A percentile compares a stretch with the other conserved stretches of the same genome.
Evolutionary conservation across 1,284 basidiomycete genomes (phyloP).

Genomic region (Marasmius fiardii): DNA sequence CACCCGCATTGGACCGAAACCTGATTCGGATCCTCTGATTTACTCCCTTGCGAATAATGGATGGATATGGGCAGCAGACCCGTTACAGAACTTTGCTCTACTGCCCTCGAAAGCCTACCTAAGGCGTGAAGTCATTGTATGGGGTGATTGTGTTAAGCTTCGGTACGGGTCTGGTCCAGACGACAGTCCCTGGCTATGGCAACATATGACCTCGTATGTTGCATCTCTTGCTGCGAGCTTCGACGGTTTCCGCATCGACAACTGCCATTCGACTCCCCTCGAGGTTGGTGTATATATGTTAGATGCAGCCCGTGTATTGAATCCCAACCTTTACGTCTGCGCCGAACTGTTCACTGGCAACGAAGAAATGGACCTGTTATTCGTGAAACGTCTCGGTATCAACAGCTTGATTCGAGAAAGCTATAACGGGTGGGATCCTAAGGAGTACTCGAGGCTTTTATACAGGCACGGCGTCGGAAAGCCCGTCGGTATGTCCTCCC

Average conservation of each 20-base stretch:
- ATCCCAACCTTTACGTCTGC: constrained; percentile 92
- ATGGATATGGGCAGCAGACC: constrained; percentile 98
- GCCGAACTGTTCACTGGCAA: constrained; percentile 97
- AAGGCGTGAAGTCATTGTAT: constrained; percentile 93
- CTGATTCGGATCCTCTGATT: constrained; percentile 59
- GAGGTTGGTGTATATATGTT: constrained; percentile 91
- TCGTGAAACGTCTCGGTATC: constrained; percentile 87
- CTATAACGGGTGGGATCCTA: constrained; percentile 85
- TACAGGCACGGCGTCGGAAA: constrained; percentile 89
- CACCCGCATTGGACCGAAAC: constrained; percentile 68
- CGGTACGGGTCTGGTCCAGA: constrained; percentile 80
- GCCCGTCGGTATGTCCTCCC: constrained; percentile 65
- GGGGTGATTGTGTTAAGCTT: constrained; percentile 98
- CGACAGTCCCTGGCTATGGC: constrained; percentile 94
- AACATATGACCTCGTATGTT: constrained; percentile 89
- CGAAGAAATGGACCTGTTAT: constrained; percentile 89
- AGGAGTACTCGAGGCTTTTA: constrained; percentile 82
- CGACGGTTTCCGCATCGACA: constrained; percentile 96
- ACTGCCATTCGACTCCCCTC: constrained; percentile 96
- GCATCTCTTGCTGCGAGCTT: constrained; percentile 78
- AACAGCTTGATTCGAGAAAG: constrained; percentile 92
- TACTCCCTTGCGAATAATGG: constrained; percentile 96
- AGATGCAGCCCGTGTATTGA: constrained; percentile 85
- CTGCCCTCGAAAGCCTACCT: constrained; percentile 95
- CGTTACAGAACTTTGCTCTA: constrained; percentile 93